A percentile compares a stretch with the other conserved stretches of the same genome.
phyloP scores from a whole-genome alignment of 805 yeast species.

The Saturnispora serradocipensis region DNA sequence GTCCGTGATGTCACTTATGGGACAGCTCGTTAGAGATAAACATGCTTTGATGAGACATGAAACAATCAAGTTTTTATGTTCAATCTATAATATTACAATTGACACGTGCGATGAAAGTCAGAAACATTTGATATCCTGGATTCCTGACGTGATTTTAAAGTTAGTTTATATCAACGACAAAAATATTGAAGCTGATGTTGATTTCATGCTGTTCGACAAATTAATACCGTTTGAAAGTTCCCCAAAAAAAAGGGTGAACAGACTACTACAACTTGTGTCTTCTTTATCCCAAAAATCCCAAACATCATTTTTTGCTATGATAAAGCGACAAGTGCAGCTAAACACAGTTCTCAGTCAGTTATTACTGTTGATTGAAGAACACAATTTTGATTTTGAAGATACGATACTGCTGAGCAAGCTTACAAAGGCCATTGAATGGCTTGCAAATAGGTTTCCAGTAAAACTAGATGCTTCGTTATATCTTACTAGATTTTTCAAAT shows the following conservation, averaged over 20 bases:
- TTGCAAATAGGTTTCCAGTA: slow-evolving; percentile 49
- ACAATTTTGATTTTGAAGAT: slow-evolving; percentile 25
- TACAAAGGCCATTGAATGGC: slow-evolving; percentile 53
- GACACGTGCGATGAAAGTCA: slow-evolving; percentile 21
- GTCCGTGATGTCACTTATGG: slow-evolving; percentile 42
- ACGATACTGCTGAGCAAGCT: slow-evolving; percentile 27
- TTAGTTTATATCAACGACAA: slow-evolving; percentile 67
- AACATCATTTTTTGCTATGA: slow-evolving; percentile 59
- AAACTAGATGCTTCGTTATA: slow-evolving; percentile 37
- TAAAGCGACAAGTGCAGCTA: slow-evolving; percentile 56
- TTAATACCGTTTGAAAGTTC: slow-evolving; percentile 48
- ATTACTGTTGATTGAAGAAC: slow-evolving; percentile 40
- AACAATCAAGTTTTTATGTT: slow-evolving; percentile 46
- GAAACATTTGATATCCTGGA: slow-evolving; percentile 30
- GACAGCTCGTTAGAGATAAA: slow-evolving; percentile 64
- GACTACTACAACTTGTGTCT: slow-evolving; percentile 42
- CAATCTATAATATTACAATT: slow-evolving; percentile 41
- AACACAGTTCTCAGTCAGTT: slow-evolving; percentile 42
- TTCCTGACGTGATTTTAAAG: slow-evolving; percentile 59
- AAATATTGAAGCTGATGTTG: slow-evolving; percentile 57
- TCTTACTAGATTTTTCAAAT: slow-evolving; percentile 41
- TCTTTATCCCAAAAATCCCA: slow-evolving; percentile 48
- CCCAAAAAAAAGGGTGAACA: slow-evolving; percentile 34
- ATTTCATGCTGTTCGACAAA: slow-evolving; percentile 47
- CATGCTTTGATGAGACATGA: slow-evolving; percentile 53